Percentiles rank a stretch among this genome's conserved stretches.
phyloP scores from a whole-genome alignment of 805 yeast genomes.

The Blastobotrys mokoenaii region DNA sequence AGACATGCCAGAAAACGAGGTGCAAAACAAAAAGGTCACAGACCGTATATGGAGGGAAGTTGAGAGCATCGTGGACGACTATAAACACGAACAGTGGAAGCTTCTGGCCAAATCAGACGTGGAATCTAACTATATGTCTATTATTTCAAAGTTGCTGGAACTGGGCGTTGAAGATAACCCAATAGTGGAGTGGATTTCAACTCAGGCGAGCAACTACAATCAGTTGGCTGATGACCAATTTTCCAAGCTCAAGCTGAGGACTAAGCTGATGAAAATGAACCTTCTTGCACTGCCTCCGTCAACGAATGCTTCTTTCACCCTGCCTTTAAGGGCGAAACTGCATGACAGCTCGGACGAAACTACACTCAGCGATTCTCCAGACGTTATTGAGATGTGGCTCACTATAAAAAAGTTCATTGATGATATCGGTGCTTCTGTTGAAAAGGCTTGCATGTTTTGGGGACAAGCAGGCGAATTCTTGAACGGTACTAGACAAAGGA shows the following conservation, averaged over 20 bases:
- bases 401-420: slow-evolving; percentile 35
- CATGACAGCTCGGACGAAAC: slow-evolving; percentile 1
- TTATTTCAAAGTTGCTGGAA: slow-evolving; percentile 49
- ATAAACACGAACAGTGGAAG: slow-evolving; percentile 48
- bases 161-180: slow-evolving; percentile 61
- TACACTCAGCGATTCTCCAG: slow-evolving; percentile 40
- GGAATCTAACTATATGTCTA: slow-evolving; percentile 27
- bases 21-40: slow-evolving; percentile 33
- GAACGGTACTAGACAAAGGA: slow-evolving; percentile 38
- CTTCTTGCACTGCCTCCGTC: slow-evolving; percentile 22
- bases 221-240: slow-evolving; percentile 35
- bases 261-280: slow-evolving; percentile 16
- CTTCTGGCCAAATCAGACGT: slow-evolving; percentile 30
- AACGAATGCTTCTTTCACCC: slow-evolving; percentile 19
- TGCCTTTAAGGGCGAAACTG: slow-evolving; percentile 12
- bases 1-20: slow-evolving; percentile 15
- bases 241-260: slow-evolving; percentile 26
- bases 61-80: slow-evolving; percentile 43
- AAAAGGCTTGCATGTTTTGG: slow-evolving; percentile 44
- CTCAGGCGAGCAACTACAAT: slow-evolving; percentile 37
- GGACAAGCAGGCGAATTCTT: slow-evolving; percentile 46
- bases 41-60: slow-evolving; percentile 50
- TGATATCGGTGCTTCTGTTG: slow-evolving; percentile 33
- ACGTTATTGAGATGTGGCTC: slow-evolving; percentile 55
- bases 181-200: slow-evolving; percentile 50